Conservation (phyloP, 2,329 filamentous ascomycete species). For the Drechslerella coelobrocha region DNA sequence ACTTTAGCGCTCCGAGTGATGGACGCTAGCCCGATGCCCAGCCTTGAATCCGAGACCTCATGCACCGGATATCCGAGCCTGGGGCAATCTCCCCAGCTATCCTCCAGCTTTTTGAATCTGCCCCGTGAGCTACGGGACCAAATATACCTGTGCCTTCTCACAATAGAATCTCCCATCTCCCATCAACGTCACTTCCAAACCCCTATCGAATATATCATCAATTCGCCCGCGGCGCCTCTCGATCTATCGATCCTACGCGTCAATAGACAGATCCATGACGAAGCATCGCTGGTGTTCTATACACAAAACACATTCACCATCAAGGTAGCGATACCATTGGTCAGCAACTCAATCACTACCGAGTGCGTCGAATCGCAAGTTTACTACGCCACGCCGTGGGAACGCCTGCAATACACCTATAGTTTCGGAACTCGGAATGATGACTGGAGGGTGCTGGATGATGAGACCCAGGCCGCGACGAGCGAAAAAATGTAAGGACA, state of each 20-base stretch:
- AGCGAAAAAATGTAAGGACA: not conserved
- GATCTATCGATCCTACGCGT: constrained; percentile 15
- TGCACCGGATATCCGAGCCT: too few species aligned
- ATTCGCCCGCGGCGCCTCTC: constrained; percentile 8
- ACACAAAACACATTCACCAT: constrained; percentile 20
- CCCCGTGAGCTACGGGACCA: constrained; percentile 37
- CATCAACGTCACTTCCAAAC: not conserved
- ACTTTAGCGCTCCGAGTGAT: not conserved
- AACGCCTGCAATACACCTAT: not conserved
- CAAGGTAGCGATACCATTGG: not conserved
- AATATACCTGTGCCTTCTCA: constrained; percentile 12
- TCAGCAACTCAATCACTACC: not conserved
- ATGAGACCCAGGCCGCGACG: too few species aligned
- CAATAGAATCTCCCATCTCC: constrained; percentile 13
- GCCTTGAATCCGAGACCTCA: too few species aligned
- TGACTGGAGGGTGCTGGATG: too few species aligned
- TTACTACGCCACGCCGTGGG: not conserved
- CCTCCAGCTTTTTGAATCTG: constrained; percentile 11
- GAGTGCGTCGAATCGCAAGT: not conserved
- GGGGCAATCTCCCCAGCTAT: too few species aligned
- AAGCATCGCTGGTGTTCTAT: constrained; percentile 22
- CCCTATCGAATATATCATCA: not conserved
- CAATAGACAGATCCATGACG: constrained; percentile 21
- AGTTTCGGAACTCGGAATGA: too few species aligned
- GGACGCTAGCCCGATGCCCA: too few species aligned